phyloP scores from a whole-genome alignment of 2,329 filamentous ascomycete genomes.

The Blastomyces emzantsi region DNA sequence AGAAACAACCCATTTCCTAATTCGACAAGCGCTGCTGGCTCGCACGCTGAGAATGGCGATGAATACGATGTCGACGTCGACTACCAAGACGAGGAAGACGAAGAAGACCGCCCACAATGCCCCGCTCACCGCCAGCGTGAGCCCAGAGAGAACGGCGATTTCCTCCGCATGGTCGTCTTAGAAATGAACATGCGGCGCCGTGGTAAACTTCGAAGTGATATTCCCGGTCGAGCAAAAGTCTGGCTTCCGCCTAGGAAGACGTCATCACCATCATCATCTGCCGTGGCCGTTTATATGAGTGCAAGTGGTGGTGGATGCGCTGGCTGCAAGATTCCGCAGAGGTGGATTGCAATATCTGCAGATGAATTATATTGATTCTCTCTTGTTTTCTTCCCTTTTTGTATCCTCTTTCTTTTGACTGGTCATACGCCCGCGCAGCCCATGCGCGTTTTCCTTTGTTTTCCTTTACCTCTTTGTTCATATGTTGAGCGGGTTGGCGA shows the following conservation, averaged over 20 bases:
- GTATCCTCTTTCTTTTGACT: not conserved
- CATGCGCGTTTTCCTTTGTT: not conserved
- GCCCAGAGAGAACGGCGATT: conserved; percentile 54
- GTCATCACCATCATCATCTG: not conserved
- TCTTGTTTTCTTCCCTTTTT: not conserved
- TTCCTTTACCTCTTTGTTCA: not conserved
- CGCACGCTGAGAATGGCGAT: not conserved
- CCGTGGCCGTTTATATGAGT: conserved; percentile 13
- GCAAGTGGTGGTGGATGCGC: conserved; percentile 16
- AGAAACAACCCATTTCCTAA: conserved; percentile 34
- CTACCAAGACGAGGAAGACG: not conserved
- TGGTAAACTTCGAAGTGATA: conserved; percentile 51
- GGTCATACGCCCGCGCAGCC: not conserved
- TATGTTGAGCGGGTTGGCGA: not conserved
- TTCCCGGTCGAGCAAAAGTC: conserved; percentile 47
- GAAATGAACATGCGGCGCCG: conserved; percentile 60
- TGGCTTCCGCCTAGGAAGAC: conserved; percentile 49
- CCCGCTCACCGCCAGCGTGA: conserved; percentile 50
- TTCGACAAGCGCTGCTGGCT: conserved; percentile 19
- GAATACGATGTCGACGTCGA: not conserved
- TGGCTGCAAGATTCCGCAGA: conserved; percentile 21
- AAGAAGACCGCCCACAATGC: conserved; percentile 27
- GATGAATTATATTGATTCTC: conserved; percentile 14
- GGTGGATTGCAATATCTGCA: conserved; percentile 26
- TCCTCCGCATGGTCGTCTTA: conserved; percentile 54